Base-by-base conservation (phyloP, 148 eudicot species). In the Simmondsia chinensis region DNA sequence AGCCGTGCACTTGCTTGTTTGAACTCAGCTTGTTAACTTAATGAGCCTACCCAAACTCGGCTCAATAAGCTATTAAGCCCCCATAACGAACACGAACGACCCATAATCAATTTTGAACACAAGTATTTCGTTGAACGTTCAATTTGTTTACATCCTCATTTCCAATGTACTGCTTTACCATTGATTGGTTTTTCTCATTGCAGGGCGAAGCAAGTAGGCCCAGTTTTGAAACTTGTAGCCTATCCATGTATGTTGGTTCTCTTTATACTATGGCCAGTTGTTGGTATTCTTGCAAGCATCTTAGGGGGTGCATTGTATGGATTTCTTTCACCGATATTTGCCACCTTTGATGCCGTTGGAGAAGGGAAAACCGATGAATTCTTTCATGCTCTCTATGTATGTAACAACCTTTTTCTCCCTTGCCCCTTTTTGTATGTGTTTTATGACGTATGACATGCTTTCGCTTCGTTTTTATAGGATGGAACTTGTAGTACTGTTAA, bases 271-370 rank as follows among this genome's bases (percentile, higher is more conserved):
- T 91, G 95, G 97, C 88, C 75, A n/a, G 28, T 62, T 1, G 37
- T 76, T 48, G 83, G 84, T 31, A 68, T 82, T 35, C 49, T 55
- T 5, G 62, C 70, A 16, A 79, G 86, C 34, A 50, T 76, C 51
- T 6, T 76, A 36, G 94, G 87, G 22, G 95, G 94, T 15, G 72
- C 65, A 26, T 67, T 69, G 22, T 91, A 81, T 61, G 97, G 97
- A 41, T 54, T 91, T 59, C 78, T 91, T 63, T 74, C 80, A 54
- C 95, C 95, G 28, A 51, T 91, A 15, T 76, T 85, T 54, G 95
- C 85, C 41, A 91, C 97, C 39, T 79, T 91, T 58, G 66, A 74
- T 39, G 97, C 97, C 15, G 76, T 91, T 54, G 93, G 80, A 13
- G 83, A 76, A 66, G 86, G 87, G 57, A 91, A 82, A 55, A 64